phyloP scores from a whole-genome alignment of 176 grass and related monocot genomes.

The Oryza meyeriana region DNA sequence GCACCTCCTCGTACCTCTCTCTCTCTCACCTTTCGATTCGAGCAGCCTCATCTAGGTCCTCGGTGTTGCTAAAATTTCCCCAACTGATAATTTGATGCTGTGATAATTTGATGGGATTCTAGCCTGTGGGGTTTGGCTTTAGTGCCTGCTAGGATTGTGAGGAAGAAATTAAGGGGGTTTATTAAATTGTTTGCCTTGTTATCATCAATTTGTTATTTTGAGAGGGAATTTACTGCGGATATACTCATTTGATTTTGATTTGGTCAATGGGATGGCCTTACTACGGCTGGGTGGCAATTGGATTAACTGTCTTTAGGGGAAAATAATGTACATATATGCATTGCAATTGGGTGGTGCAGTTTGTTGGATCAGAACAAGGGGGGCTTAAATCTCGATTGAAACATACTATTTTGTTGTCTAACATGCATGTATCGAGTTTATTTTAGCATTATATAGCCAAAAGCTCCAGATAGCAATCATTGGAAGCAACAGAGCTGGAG shows the following conservation, averaged over 20 bases:
- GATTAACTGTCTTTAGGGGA: not conserved
- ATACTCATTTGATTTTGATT: not conserved
- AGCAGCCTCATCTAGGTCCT: not conserved
- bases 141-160: not conserved
- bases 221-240: not conserved
- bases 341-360: not conserved
- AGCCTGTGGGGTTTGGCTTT: not conserved
- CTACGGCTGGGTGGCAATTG: not conserved
- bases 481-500: not conserved
- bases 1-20: no score
- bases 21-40: not conserved
- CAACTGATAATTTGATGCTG: not conserved
- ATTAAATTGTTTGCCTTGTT: not conserved
- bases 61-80: not conserved
- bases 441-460: not conserved
- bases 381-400: not conserved
- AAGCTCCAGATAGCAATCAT: not conserved
- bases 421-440: not conserved
- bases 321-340: not conserved
- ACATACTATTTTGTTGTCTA: not conserved
- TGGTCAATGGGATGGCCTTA: not conserved
- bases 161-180: not conserved
- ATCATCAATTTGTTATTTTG: not conserved
- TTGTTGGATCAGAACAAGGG: not conserved
- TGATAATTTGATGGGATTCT: not conserved